phyloP scores from a whole-genome alignment of 1,284 basidiomycete species.

The Tylopilus sp. region DNA sequence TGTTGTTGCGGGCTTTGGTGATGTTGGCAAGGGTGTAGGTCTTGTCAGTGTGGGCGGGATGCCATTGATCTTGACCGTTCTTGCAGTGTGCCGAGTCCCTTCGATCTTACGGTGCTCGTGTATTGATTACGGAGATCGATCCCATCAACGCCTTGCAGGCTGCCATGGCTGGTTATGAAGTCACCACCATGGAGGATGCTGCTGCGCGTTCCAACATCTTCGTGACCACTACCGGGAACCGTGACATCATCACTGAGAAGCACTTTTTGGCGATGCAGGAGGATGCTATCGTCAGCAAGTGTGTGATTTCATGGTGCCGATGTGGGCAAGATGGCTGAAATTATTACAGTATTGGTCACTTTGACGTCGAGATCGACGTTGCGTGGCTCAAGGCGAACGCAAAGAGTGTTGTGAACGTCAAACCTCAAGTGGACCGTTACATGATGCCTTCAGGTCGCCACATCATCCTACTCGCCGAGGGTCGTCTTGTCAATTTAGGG shows the following conservation, averaged over 20 bases:
- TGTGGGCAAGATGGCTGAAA: constrained; percentile 7
- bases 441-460: constrained; percentile 90
- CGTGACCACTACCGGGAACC: constrained; percentile 98
- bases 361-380: constrained; percentile 98
- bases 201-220: constrained; percentile 89
- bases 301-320: constrained; percentile 30
- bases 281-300: constrained; percentile 99
- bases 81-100: constrained; percentile 94
- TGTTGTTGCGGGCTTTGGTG: constrained; percentile 97
- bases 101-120: constrained; percentile 94
- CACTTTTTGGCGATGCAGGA: constrained; percentile 97
- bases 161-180: constrained; percentile 99
- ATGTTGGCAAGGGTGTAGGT: constrained; percentile 94
- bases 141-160: constrained; percentile 99
- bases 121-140: constrained; percentile 97
- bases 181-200: constrained; percentile 97
- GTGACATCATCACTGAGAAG: constrained; percentile 93
- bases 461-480: constrained; percentile 96
- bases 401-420: constrained; percentile 84
- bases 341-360: constrained; percentile 93
- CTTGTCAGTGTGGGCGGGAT: not conserved
- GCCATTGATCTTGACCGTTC: constrained; percentile 9
- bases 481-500: constrained; percentile 98
- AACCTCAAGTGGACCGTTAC: constrained; percentile 99
- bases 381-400: constrained; percentile 98